phyloP scores from a whole-genome alignment of 148 eudicot species.

The Arctostaphylos glauca region DNA sequence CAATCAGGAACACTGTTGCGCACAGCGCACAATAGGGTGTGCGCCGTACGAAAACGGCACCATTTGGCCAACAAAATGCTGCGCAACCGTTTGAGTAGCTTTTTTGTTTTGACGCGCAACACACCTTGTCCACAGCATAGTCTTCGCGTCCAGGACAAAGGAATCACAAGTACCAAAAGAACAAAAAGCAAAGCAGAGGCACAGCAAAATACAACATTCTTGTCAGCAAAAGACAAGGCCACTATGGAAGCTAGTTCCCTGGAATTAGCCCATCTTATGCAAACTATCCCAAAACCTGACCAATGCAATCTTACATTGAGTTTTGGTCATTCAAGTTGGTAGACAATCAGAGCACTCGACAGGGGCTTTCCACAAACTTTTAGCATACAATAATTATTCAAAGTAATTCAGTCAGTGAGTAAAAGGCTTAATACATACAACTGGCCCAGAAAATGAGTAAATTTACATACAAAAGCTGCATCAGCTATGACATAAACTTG shows the following conservation, averaged over 20 bases:
- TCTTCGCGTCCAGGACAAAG: not conserved
- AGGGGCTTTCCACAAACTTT: not conserved
- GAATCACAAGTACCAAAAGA: not conserved
- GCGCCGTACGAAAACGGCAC: too few species aligned
- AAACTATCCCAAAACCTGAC: not conserved
- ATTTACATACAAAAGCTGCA: not conserved
- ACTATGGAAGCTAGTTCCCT: too few species aligned
- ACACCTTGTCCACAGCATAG: too few species aligned
- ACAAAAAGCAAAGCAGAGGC: not conserved
- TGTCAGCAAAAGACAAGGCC: not conserved
- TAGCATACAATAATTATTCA: not conserved
- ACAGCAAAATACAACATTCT: not conserved
- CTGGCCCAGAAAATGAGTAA: not conserved
- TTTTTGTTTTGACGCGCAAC: too few species aligned
- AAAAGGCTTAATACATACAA: not conserved
- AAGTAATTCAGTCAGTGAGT: slow-evolving; percentile 1
- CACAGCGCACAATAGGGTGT: too few species aligned
- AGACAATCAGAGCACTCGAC: not conserved
- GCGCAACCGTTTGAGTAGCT: too few species aligned
- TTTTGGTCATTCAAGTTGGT: not conserved
- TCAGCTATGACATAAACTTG: not conserved
- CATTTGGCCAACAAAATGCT: too few species aligned
- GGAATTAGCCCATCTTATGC: not conserved
- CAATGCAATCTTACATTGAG: not conserved
- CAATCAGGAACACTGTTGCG: too few species aligned